Evolutionary conservation across 208 protist genomes (phyloP), one percentile per base, ranked within the genome.

Genomic region (Crithidia acanthocephali): DNA sequence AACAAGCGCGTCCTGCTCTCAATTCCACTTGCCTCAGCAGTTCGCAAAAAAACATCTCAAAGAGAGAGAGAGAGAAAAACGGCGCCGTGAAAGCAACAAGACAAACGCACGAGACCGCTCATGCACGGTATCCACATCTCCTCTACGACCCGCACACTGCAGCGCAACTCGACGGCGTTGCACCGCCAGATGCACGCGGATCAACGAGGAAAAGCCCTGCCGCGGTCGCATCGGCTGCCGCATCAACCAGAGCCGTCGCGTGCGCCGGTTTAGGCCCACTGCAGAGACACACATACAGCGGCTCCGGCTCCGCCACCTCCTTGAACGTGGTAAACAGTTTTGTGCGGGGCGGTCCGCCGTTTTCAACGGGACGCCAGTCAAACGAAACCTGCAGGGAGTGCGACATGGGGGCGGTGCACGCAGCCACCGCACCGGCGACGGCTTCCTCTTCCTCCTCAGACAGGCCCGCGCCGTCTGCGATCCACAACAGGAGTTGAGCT

Each of bases 231-330:
- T 42, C 42, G 28, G 45, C 52, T 47, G 37, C 45, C 3, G n/a
- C 25, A 0, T 52, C 65, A 13, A 27, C 47, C 33, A 72, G 33
- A 10, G 56, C 40, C 1, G 9, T n/a, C 30, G 63, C 50, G 37
- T 35, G 0, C 33, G 57, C 53, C 1, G 27, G 20, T 28, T 1
- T 44, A 22, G 44, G 8, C 11, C 61, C 35, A 23, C 42, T 55
- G 55, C 72, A 78, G n/a, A 78, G 51, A 35, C 72, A 78, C 50
- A 78, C 51, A 35, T 78, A 78, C 30, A 51, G 65, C 35, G 32
- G 33, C 23, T 35, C 40, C 2, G 25, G 8, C 40, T 44, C 42
- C n/a, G 58, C 52, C 0, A 51, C 53, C 53, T 71, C 53, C 11
- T 59, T 63, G 18, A 45, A 13, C 0, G 30, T 48, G 23, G 62